Base-by-base conservation (phyloP, 2,329 filamentous ascomycete genomes). In the Rutstroemia sp. region DNA sequence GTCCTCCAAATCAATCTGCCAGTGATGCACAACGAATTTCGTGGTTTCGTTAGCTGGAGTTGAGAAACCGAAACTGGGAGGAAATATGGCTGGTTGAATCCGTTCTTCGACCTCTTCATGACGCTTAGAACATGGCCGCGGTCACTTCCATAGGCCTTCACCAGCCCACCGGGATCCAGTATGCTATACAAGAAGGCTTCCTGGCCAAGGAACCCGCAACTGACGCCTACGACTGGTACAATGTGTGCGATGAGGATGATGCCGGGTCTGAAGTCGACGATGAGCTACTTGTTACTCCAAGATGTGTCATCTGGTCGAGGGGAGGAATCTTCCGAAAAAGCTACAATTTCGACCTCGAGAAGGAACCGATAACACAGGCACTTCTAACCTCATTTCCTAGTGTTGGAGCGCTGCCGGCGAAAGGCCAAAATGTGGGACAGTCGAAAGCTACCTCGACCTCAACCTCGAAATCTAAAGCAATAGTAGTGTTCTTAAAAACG, bases 121-220 rank as follows among this genome's bases (percentile, higher is more conserved):
- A 48, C 40, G 49, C 36, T 42, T 58, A 54, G 62, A 60, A 63
- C 63, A 99, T 99, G 95, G 92, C 92, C 65, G 85, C 88, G 69
- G 83, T 96, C 73, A 88, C 84, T 72, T 96, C 92, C 62, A 81
- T 96, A 67, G 94, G 94, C 71, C 79, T 96, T 68, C 92, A 97
- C 76, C 85, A 88, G 74, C 92, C 95, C 59, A 83, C 88, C 59
- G 91, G 87, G 62, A 78, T 97, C 61, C 83, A 83, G 60, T 90
- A 94, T 75, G 84, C 95, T 61, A 81, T 96, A 64, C 79, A 86
- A 64, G 92, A 97, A 72, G 81, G 84, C 57, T 79, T 95, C 42
- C 77, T 97, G 2, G 81, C 86, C 17, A 72, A 79, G 47, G 80
- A 94, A 60, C 81, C 88, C 3, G 73, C 81, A 17, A 72, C 81